A percentile compares a stretch with the other conserved stretches of the same genome.
Evolutionary conservation across 345 rosid genomes (phyloP).

Genomic region (Clausena lansium): DNA sequence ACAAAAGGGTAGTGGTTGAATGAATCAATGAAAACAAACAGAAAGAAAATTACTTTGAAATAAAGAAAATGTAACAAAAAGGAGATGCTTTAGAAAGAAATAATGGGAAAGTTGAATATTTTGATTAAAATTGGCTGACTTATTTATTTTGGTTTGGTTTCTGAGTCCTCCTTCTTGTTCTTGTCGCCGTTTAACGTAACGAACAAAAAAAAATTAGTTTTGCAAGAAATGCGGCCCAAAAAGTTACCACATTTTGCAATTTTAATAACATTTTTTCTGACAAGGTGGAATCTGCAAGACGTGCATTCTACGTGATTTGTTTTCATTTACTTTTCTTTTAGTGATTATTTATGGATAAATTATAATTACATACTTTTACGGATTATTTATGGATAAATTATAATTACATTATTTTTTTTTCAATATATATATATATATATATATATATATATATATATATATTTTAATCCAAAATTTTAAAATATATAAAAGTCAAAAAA

Average conservation of each 20-base stretch:
- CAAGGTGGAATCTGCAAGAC: constrained; percentile 23
- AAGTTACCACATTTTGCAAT: constrained; percentile 20
- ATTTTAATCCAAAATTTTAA: no score
- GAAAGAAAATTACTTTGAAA: neutral
- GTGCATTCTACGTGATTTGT: constrained; percentile 22
- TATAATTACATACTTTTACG: no score
- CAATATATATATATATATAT: no score
- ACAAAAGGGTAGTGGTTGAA: neutral
- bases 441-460: no score
- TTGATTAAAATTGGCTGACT: neutral
- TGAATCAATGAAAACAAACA: neutral
- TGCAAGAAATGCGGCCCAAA: constrained; percentile 24
- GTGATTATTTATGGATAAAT: no score
- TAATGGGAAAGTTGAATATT: neutral
- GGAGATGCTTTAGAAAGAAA: neutral
- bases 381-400: no score
- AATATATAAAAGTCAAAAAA: no score
- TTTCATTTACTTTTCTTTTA: neutral
- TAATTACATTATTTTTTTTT: no score
- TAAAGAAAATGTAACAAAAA: neutral
- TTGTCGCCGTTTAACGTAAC: neutral
- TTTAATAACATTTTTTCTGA: constrained; percentile 3
- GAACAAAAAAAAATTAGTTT: neutral
- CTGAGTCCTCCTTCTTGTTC: neutral
- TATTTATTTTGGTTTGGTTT: neutral